These are phyloP conservation scores for Chlorella variabilis DNA, from an alignment of 163 green algal species.

Conservation along the genomic window DNA sequence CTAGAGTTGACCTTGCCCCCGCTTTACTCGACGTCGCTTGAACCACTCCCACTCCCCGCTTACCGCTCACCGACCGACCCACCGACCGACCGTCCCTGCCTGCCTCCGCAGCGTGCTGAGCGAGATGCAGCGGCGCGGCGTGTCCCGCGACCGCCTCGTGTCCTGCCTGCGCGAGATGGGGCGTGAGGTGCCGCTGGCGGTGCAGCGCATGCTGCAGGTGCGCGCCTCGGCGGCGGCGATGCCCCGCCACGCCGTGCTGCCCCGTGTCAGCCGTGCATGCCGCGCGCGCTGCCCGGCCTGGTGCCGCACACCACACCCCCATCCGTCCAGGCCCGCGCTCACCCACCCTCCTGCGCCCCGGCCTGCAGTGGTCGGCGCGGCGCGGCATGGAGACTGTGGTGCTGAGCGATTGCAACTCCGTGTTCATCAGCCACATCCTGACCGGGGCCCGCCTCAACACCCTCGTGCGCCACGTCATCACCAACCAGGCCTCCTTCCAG, in stretches of 20 bases:
- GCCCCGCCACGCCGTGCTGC: too few species aligned
- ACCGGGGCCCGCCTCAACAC: conserved; percentile 74
- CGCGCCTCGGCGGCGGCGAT: too few species aligned
- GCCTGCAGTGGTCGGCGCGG: conserved; percentile 45
- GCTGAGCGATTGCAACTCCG: conserved; percentile 82
- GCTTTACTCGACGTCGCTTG: too few species aligned
- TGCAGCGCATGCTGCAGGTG: conserved; percentile 62
- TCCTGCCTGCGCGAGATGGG: conserved; percentile 69
- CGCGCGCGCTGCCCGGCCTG: too few species aligned
- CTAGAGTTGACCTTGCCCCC: not conserved
- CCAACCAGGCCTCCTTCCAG: conserved; percentile 74
- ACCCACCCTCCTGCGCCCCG: too few species aligned
- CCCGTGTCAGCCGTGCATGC: too few species aligned
- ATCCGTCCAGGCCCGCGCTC: too few species aligned
- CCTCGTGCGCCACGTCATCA: conserved; percentile 62
- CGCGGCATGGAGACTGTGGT: conserved; percentile 61
- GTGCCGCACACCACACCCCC: too few species aligned
- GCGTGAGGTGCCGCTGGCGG: conserved; percentile 62
- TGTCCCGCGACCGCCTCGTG: conserved; percentile 70
- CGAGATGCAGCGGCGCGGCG: conserved; percentile 81
- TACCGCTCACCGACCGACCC: not conserved
- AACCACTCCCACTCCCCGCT: too few species aligned
- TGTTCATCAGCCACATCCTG: conserved; percentile 85
- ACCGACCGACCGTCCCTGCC: too few species aligned
- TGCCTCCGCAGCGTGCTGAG: conserved; percentile 47